Conservation (phyloP, 2,329 filamentous ascomycete genomes). For the Colletotrichum incanum region DNA sequence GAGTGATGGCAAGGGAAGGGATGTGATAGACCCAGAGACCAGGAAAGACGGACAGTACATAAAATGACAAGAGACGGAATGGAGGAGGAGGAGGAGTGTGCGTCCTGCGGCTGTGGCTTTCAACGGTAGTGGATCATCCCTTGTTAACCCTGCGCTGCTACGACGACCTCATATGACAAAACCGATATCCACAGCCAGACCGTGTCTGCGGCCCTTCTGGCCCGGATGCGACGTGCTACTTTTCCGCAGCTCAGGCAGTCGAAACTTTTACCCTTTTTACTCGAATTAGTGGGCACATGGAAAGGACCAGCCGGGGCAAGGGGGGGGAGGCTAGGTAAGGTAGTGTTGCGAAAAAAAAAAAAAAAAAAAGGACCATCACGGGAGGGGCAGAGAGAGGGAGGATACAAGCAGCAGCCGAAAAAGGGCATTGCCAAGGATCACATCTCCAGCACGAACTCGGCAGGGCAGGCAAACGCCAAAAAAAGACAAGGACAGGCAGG, state of each 20-base stretch:
- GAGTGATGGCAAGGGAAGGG: neutral
- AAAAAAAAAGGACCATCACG: neutral
- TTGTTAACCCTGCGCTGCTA: slow-evolving; percentile 7
- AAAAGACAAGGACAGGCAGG: slow-evolving; percentile 3
- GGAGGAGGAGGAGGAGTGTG: slow-evolving; percentile 7
- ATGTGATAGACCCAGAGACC: slow-evolving; percentile 20
- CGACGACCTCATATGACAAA: slow-evolving; percentile 13
- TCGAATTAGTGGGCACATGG: slow-evolving; percentile 1
- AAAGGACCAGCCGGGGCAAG: slow-evolving; percentile 1
- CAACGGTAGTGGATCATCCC: slow-evolving; percentile 7
- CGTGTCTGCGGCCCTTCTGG: slow-evolving; percentile 41
- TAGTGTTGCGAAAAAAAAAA: neutral
- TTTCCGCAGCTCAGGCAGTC: slow-evolving; percentile 12
- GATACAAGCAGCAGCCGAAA: slow-evolving; percentile 8
- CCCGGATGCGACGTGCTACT: slow-evolving; percentile 33
- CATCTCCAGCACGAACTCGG: neutral
- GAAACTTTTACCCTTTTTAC: slow-evolving; percentile 7
- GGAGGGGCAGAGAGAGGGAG: neutral
- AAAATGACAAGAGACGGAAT: neutral
- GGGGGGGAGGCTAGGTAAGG: neutral
- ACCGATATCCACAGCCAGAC: slow-evolving; percentile 37
- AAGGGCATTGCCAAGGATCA: neutral
- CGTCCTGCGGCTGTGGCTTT: slow-evolving; percentile 23
- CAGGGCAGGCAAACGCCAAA: neutral
- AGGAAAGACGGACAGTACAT: slow-evolving; percentile 11